These are phyloP conservation scores for Penium margaritaceum DNA, from an alignment of 139 green algal genomes.

Conservation along the genomic window DNA sequence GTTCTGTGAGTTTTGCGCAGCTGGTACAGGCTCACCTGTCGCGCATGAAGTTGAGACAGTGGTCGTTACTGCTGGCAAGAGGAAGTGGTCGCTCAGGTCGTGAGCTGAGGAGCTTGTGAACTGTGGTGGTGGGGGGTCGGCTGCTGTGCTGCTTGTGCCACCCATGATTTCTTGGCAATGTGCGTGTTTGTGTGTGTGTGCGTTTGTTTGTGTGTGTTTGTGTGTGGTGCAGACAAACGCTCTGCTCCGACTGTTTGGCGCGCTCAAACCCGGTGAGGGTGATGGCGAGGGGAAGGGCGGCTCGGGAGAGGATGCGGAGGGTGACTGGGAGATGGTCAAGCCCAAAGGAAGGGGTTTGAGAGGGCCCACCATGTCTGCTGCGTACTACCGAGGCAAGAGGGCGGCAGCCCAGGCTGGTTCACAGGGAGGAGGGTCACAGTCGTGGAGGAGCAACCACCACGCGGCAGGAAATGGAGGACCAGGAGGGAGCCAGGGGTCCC, in stretches of 20 bases:
- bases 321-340: conserved; percentile 12
- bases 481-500: not conserved
- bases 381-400: not conserved
- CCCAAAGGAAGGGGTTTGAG: not conserved
- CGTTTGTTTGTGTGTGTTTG: conserved; percentile 6
- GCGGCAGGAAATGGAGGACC: not conserved
- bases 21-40: too few species aligned
- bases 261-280: not conserved
- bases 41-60: too few species aligned
- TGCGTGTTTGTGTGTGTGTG: not conserved
- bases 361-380: not conserved
- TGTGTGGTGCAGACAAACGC: not conserved
- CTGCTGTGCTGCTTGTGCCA: not conserved
- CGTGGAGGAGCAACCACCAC: not conserved
- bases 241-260: not conserved
- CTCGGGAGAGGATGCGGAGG: not conserved
- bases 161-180: not conserved
- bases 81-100: too few species aligned
- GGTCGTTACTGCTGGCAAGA: too few species aligned
- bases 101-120: not conserved
- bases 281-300: conserved; percentile 18
- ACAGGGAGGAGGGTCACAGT: not conserved
- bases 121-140: not conserved
- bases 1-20: too few species aligned
- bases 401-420: not conserved